Conservation (phyloP, 1,284 basidiomycete species). For the Cutaneotrichosporon arboriforme region DNA sequence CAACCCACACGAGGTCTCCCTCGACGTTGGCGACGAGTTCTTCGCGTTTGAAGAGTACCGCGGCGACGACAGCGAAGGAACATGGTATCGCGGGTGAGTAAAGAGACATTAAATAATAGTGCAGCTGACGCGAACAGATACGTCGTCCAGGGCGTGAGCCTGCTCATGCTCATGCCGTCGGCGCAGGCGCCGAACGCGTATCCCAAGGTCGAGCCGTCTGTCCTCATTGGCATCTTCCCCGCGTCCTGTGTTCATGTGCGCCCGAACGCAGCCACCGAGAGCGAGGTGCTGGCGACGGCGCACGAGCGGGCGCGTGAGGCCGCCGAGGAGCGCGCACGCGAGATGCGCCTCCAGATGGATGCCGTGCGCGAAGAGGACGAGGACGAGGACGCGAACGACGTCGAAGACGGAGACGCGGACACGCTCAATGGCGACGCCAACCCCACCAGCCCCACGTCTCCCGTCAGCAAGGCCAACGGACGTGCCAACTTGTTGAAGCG, state of each 20-base stretch:
- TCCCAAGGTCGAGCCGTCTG: slow-evolving; percentile 57
- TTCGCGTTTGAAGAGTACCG: slow-evolving; percentile 89
- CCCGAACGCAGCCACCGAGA: slow-evolving; percentile 81
- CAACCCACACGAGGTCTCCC: slow-evolving; percentile 44
- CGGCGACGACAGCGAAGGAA: slow-evolving; percentile 62
- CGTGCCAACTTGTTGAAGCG: slow-evolving; percentile 4
- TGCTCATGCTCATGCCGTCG: slow-evolving; percentile 52
- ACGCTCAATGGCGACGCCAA: slow-evolving; percentile 2
- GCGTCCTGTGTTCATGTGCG: slow-evolving; percentile 83
- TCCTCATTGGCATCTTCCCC: slow-evolving; percentile 94
- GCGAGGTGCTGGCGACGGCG: slow-evolving; percentile 68
- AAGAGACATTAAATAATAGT: background rate
- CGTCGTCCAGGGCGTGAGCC: slow-evolving; percentile 75
- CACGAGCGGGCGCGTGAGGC: slow-evolving; percentile 29
- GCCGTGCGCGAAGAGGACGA: slow-evolving; percentile 71
- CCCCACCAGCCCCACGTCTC: background rate
- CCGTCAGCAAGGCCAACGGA: background rate
- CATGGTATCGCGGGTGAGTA: slow-evolving; percentile 34
- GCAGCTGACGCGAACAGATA: too few species aligned
- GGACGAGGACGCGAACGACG: slow-evolving; percentile 44
- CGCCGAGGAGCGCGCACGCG: slow-evolving; percentile 25
- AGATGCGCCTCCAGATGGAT: slow-evolving; percentile 52
- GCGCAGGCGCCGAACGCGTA: slow-evolving; percentile 11
- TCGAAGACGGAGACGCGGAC: background rate
- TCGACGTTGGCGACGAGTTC: slow-evolving; percentile 80